phyloP scores from a whole-genome alignment of 2,329 filamentous ascomycete species.

The Neophaeococcomyces aloes region DNA sequence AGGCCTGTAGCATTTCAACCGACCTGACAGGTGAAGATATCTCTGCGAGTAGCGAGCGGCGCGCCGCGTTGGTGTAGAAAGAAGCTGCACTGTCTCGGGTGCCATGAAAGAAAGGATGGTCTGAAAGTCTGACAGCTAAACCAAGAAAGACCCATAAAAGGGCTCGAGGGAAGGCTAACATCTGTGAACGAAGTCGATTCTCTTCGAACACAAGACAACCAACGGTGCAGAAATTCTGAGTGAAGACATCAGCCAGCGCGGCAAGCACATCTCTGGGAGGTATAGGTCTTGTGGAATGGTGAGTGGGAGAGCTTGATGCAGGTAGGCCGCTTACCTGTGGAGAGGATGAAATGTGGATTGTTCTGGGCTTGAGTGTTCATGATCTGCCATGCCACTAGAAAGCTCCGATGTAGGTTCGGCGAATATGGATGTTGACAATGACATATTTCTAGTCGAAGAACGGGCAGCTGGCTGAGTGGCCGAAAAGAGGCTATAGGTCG shows the following conservation, averaged over 20 bases:
- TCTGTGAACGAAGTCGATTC: conserved; percentile 12
- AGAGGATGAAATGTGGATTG: neutral
- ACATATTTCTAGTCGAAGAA: no score
- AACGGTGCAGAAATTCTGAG: conserved; percentile 41
- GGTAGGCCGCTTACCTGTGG: neutral
- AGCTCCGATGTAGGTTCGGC: neutral
- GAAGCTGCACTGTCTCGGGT: conserved; percentile 21
- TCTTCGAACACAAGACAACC: conserved; percentile 40
- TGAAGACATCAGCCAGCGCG: conserved; percentile 34
- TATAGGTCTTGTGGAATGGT: conserved; percentile 23
- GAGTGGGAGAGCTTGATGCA: neutral
- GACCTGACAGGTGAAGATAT: conserved; percentile 9
- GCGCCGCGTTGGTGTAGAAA: conserved; percentile 29
- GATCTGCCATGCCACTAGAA: neutral
- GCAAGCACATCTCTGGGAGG: conserved; percentile 32
- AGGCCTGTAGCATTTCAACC: conserved; percentile 12
- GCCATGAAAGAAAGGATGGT: conserved; percentile 21
- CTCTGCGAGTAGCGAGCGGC: conserved; percentile 9
- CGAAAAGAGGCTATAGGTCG: no score
- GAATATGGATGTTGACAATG: no score
- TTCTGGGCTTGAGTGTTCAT: neutral
- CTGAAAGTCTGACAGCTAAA: conserved; percentile 35
- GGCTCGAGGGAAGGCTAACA: conserved; percentile 30
- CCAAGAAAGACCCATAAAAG: conserved; percentile 33
- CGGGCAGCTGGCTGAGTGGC: no score